Base-by-base conservation (phyloP, 73 alveolate genomes). In the Paramecium sexaurelia region DNA sequence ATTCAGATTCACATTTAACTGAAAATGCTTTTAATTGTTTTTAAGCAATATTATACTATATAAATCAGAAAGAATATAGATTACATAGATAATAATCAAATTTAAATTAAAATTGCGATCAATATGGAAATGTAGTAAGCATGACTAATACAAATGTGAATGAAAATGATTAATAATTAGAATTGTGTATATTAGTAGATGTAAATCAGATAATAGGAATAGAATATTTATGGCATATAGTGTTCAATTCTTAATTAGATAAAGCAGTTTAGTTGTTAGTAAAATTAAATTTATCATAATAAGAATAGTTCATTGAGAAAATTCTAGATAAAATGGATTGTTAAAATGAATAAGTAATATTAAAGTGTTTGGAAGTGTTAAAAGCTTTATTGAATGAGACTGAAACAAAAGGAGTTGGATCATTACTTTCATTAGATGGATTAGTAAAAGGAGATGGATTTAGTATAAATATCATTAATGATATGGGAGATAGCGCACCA, bases 321-420 rank as follows among this genome's bases (percentile, higher is more conserved):
- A 45, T 78, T 1, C 1, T 78, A 10, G 55, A 78, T 41, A 41
- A 78, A 45, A 39, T 78, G 71, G 92, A 66, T 35, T 67, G 47
- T 26, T 69, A 87, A 6, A 39, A 82, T 43, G 35, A 86, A 73
- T 91, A 85, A 55, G 92, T 33, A 8, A 68, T 84, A 19, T 37
- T 87, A 32, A 83, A 32, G 11, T 61, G 83, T 26, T 61, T 61
- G 11, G 83, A 61, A 11, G 83, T 61, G 1, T 27, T 61, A 10
- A 61, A 20, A 29, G 26, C 68, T 47, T 84, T 95, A 32, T 92
- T 97, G 35, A 85, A 78, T 41, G 97, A 96, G 69, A 92, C 97
- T 43, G 99, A 97, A 78, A 91, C 78, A 32, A 78, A 94, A 84
- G 99, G 99, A 19, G 96, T 97, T 17, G 92, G 96, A 15, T 98